Evolutionary conservation across 192 early-diverging fungal species (phyloP), one percentile per base, ranked within the genome.

Genomic region (Dimargaris xerosporica): DNA sequence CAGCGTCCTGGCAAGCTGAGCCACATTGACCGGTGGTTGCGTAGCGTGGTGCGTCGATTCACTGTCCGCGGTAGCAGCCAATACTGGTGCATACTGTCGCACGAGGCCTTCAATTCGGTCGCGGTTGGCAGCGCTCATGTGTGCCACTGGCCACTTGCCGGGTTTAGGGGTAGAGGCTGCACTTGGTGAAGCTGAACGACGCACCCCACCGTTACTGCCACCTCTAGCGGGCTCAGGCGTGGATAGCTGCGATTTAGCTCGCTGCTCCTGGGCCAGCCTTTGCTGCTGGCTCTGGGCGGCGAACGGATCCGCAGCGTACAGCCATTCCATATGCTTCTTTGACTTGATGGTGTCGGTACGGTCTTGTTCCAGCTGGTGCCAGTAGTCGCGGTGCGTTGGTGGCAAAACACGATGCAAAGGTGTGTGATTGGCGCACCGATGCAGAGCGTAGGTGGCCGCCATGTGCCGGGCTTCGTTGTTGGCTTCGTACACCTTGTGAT

Each of bases 301-400:
- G 70, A 93, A 95, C 25, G 93, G 93, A 72, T 96, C 93, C 15
- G 73, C 70, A 0, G 79, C 67, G 69, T 88, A 95, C 25, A 79
- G 71, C 74, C 82, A 81, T 21, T 65, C 59, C 0, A 65, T 64
- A 4, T 54, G 58, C 2, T 69, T 67, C 6, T 68, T 65, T 21
- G 74, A 71, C 34, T 73, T 78, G 44, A 76, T 73, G 41, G 72
- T 62, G 11, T 69, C 71, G 34, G 34, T 39, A 7, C 34, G 34
- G 34, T 7, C 34, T 39, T 39, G 34, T 23, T 89, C 88, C 43
- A 89, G 73, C 10, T 78, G 68, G 16, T 67, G 66, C 91, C 93
- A 96, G 39, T 85, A 80, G 23, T 78, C 79, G 13, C 85, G 78
- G 67, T 83, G 80, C 10, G 71, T 67, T 0, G 87, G 89, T 17